Conservation (phyloP, 371 early-diverging fungal genomes). For the Haplosporangium sp. region DNA sequence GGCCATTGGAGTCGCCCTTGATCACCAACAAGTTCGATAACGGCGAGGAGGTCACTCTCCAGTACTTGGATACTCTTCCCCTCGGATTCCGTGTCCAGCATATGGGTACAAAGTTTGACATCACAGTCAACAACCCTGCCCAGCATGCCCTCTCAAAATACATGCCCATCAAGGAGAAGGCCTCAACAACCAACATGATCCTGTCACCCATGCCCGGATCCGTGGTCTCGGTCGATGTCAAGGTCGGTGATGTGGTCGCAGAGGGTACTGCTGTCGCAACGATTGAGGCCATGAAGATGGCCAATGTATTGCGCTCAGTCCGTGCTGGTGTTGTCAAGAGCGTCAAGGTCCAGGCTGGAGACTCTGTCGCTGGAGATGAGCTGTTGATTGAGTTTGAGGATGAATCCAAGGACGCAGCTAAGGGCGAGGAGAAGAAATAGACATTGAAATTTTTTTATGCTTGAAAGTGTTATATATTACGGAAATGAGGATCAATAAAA, state of each 20-base stretch:
- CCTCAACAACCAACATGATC: conserved; percentile 78
- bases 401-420: conserved; percentile 42
- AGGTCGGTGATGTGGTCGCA: conserved; percentile 83
- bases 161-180: conserved; percentile 82
- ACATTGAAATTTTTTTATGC: neutral
- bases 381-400: conserved; percentile 85
- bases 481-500: too few relatives aligned
- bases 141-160: conserved; percentile 75
- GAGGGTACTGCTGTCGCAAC: conserved; percentile 91
- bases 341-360: conserved; percentile 78
- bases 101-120: conserved; percentile 86
- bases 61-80: conserved; percentile 81
- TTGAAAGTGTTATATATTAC: too few relatives aligned
- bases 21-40: conserved; percentile 65
- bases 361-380: conserved; percentile 88
- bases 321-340: conserved; percentile 84
- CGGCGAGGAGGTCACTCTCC: conserved; percentile 71
- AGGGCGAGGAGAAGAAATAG: conserved; percentile 39
- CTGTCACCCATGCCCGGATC: conserved; percentile 95
- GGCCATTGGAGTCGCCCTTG: conserved; percentile 82
- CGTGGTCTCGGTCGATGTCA: conserved; percentile 86
- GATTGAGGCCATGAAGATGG: conserved; percentile 99
- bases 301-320: conserved; percentile 89
- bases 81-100: conserved; percentile 86
- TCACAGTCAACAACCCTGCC: conserved; percentile 67